Percentiles rank a stretch among this genome's conserved stretches.
Evolutionary conservation across 2,329 filamentous ascomycete species (phyloP).

Genomic region (Hansfordia pulvinata): DNA sequence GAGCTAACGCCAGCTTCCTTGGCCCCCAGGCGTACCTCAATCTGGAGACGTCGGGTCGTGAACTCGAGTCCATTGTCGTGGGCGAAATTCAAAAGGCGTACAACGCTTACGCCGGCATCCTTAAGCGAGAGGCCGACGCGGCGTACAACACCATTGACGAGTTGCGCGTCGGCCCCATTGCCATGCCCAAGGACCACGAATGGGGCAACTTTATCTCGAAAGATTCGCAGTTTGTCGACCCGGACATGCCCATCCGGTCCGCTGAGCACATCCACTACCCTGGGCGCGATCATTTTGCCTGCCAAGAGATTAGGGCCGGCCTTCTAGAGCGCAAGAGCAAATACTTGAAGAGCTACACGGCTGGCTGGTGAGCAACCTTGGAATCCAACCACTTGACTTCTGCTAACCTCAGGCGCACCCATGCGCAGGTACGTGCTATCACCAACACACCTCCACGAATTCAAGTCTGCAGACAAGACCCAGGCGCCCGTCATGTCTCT

Average conservation of each 20-base stretch:
- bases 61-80: constrained; percentile 91
- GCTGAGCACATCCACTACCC: constrained; percentile 81
- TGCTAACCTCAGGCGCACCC: constrained; percentile 8
- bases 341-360: constrained; percentile 93
- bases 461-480: constrained; percentile 92
- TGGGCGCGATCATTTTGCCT: constrained; percentile 69
- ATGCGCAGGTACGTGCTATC: constrained; percentile 75
- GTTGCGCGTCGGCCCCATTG: constrained; percentile 69
- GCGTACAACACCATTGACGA: constrained; percentile 67
- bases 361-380: constrained; percentile 74
- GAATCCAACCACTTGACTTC: background rate
- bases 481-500: constrained; percentile 93
- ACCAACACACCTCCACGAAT: constrained; percentile 93
- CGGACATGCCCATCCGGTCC: constrained; percentile 62
- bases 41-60: constrained; percentile 82
- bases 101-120: constrained; percentile 80
- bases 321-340: constrained; percentile 97
- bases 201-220: constrained; percentile 73
- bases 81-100: constrained; percentile 97
- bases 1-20: constrained; percentile 7
- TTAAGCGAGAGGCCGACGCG: constrained; percentile 82
- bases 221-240: constrained; percentile 80
- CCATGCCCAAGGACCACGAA: constrained; percentile 90
- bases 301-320: constrained; percentile 77
- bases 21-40: constrained; percentile 70